Evolutionary conservation across 2,329 filamentous ascomycete genomes (phyloP).

Genomic region (Fusarium annulatum): DNA sequence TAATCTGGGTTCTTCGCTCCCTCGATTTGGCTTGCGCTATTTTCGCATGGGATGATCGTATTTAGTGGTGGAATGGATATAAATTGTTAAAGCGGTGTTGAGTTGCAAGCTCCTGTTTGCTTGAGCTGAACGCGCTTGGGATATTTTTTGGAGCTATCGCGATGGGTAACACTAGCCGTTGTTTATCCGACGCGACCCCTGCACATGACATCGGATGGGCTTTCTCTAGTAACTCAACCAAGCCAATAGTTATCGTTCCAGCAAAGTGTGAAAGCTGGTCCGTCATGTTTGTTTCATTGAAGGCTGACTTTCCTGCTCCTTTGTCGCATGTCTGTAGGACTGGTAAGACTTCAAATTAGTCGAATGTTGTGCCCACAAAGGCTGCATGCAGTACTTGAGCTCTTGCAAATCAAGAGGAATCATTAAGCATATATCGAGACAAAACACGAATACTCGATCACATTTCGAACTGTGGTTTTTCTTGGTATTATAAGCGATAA

Average conservation of each 20-base stretch:
- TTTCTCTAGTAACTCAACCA: neutral
- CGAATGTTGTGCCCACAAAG: neutral
- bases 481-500: neutral
- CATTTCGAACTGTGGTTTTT: neutral
- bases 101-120: constrained; percentile 32
- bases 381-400: neutral
- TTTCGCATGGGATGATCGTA: constrained; percentile 25
- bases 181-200: constrained; percentile 38
- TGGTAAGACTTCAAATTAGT: neutral
- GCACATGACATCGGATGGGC: neutral
- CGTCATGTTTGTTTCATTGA: neutral
- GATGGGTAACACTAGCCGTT: constrained; percentile 35
- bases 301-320: neutral
- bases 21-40: neutral
- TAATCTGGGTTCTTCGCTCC: constrained; percentile 8
- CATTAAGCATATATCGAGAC: neutral
- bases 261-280: neutral
- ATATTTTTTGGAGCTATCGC: constrained; percentile 48
- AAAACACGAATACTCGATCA: neutral
- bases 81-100: constrained; percentile 27
- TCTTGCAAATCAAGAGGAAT: neutral
- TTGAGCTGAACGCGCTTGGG: constrained; percentile 39
- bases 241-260: neutral
- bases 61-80: constrained; percentile 21
- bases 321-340: neutral